Base-by-base conservation (phyloP, 2,329 filamentous ascomycete species). In the Orbilia ellipsospora region DNA sequence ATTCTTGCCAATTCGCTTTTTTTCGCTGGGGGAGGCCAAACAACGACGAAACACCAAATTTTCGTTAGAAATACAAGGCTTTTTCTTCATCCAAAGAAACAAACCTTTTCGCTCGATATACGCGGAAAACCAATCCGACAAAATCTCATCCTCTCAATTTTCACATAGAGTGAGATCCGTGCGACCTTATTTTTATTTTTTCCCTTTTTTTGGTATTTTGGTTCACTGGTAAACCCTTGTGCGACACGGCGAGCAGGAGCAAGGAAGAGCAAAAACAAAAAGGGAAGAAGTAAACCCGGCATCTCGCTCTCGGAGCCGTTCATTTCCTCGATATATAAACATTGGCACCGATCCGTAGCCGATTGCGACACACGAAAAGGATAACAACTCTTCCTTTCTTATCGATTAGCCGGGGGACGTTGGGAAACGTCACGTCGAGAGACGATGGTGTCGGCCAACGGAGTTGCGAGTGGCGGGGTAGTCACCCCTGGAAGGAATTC, bases 391-490 rank as follows among this genome's bases (percentile, higher is more conserved):
- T 48, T 48, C 13, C 18, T 52, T 52, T 52, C 48, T 13, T 52
- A 18, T 18, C 20, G 15, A 52, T 52, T 52, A 13, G 18, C 16
- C 48, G 12, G 31, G 52, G 36, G 59, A 18, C 42, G 28, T 48
- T 55, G 59, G 16, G 40, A 54, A 55, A 54, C 44, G 44, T 16
- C 20, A n/a, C 26, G 52, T 51, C 40, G 28, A 64, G 55, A 45
- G 61, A 75, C 67, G 72, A 75, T 68, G 72, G 60, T 69, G n/a
- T 63, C 59, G 15, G 23, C 66, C 54, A 75, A 75, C 54, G 54
- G 64, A 20, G 54, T 44, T 6, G 64, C 28, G 20, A 55, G 52
- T 31, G 48, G 55, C 20, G 64, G 64, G 64, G 56, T 54, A 50
- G 31, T 55, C 8, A 45, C 56, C 13, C 54, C 59, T 36, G 70